Evolutionary conservation across 345 rosid species (phyloP), one percentile per base, ranked within the genome.

Genomic region (Noccaea caerulescens): DNA sequence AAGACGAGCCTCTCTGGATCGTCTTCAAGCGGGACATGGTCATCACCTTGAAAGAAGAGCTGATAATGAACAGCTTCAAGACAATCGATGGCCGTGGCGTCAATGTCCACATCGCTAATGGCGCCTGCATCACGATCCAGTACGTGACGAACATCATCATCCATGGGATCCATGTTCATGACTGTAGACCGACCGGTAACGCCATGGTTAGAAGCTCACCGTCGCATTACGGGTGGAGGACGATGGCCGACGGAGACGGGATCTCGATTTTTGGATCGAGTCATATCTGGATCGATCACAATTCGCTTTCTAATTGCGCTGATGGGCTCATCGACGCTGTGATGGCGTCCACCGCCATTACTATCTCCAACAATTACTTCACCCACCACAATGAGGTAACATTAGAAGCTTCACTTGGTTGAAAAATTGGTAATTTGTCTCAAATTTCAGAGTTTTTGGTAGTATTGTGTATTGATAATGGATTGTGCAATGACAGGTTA

Each of bases 231-330:
- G 96, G 93, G 27, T 86, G 88, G 96, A 80, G 93, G 50, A 81
- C 92, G 23, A 85, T 86, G 69, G 93, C 96, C 5, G 96, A 90
- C 45, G 96, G 96, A 4, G 96, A 90, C 30, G 96, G 81, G 8
- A 75, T 90, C 38, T 90, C 94, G 2, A 86, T 90, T 23, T 90
- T 84, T 1, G 96, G 92, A 10, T 72, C 94, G 1, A 90, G 91
- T 77, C 97, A 91, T 52, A 82, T 93, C 25, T 93, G 97, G 98
- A 77, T 93, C 7, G 98, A 93, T 66, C 98, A 93, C 69, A 93
- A 89, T 47, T 89, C 96, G 10, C 78, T 93, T 3, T 87, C 97
- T 1, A 89, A 84, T 34, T 90, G 96, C 44, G 89, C 89, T 11
- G 96, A 90, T 75, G 96, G 96, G 14, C 91, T 90, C 11, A 77